A percentile compares a stretch with the other conserved stretches of the same genome.
Evolutionary conservation across 2,329 filamentous ascomycete genomes (phyloP).

Genomic region (Macroventuria anomochaeta): DNA sequence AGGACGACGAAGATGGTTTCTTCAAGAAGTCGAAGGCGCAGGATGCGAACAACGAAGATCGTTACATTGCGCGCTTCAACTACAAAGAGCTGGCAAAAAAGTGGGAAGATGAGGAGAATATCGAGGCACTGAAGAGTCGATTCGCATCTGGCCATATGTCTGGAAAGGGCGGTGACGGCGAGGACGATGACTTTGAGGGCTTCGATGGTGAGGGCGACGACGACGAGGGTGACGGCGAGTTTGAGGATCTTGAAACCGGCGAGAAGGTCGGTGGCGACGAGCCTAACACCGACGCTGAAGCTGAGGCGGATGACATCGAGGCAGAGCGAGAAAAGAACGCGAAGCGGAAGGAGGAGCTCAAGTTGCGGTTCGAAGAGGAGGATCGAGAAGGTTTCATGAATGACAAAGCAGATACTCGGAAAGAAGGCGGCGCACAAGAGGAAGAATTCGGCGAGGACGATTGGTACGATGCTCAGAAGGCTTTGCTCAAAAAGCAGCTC

Average conservation of each 20-base stretch:
- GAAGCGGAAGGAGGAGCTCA: slow-evolving; percentile 90
- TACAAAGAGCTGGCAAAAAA: slow-evolving; percentile 82
- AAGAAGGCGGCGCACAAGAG: slow-evolving; percentile 69
- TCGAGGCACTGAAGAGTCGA: slow-evolving; percentile 74
- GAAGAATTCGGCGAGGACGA: slow-evolving; percentile 94
- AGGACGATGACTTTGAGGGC: slow-evolving; percentile 60
- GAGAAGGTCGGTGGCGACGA: slow-evolving; percentile 60
- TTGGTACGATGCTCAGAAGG: slow-evolving; percentile 98
- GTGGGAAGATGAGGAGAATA: slow-evolving; percentile 80
- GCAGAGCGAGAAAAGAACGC: slow-evolving; percentile 92
- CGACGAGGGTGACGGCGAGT: slow-evolving; percentile 76
- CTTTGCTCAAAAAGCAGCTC: slow-evolving; percentile 90
- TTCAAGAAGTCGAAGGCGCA: slow-evolving; percentile 64
- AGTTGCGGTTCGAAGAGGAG: slow-evolving; percentile 94
- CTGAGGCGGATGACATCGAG: slow-evolving; percentile 67
- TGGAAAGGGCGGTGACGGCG: slow-evolving; percentile 42
- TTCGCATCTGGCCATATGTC: slow-evolving; percentile 76
- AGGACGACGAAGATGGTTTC: slow-evolving; percentile 69
- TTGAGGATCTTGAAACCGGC: slow-evolving; percentile 84
- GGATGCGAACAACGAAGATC: slow-evolving; percentile 69
- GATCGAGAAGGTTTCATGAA: slow-evolving; percentile 95
- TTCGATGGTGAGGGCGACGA: slow-evolving; percentile 65
- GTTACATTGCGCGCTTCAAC: slow-evolving; percentile 78
- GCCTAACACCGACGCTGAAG: slow-evolving; percentile 51
- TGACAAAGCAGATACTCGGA: slow-evolving; percentile 78